Conservation (phyloP, 1,284 basidiomycete genomes). For the Apiotrichum montevideense region DNA sequence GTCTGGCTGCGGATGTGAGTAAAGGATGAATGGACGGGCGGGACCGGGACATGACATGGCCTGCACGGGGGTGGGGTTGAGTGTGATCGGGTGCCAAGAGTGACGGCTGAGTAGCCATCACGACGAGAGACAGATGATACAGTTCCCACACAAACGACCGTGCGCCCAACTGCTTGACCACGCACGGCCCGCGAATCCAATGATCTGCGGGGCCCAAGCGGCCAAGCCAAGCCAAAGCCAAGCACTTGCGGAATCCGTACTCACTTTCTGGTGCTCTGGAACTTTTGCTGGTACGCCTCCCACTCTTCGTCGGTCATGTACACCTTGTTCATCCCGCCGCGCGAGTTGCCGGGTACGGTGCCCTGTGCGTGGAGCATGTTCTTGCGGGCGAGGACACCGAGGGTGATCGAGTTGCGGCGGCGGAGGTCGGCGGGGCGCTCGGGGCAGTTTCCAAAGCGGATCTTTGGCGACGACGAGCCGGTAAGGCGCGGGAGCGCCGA, state of each 20-base stretch:
- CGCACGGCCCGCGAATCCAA: no score
- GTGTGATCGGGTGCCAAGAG: no score
- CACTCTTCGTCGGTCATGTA: constrained; percentile 44
- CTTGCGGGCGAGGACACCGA: constrained; percentile 40
- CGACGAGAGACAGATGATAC: no score
- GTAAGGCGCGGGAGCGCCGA: constrained; percentile 8
- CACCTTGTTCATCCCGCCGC: constrained; percentile 18
- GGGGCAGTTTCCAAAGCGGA: constrained; percentile 17
- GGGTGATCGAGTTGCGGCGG: constrained; percentile 39
- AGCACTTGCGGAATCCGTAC: constrained; percentile 8
- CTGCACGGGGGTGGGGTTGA: no score
- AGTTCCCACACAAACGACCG: no score
- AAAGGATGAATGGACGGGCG: neutral
- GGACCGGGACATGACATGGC: neutral
- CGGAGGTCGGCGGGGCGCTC: constrained; percentile 35
- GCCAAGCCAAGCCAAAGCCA: no score
- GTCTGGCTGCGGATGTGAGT: constrained; percentile 4
- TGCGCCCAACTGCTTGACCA: no score
- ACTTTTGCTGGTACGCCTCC: constrained; percentile 39
- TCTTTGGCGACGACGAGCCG: constrained; percentile 6
- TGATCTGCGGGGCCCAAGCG: no score
- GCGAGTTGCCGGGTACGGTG: constrained; percentile 1
- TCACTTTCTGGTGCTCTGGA: constrained; percentile 27
- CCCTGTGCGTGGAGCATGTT: constrained; percentile 36
- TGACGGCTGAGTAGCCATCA: no score